Conservation (phyloP, 345 rosid species). For the Anacardium occidentale region DNA sequence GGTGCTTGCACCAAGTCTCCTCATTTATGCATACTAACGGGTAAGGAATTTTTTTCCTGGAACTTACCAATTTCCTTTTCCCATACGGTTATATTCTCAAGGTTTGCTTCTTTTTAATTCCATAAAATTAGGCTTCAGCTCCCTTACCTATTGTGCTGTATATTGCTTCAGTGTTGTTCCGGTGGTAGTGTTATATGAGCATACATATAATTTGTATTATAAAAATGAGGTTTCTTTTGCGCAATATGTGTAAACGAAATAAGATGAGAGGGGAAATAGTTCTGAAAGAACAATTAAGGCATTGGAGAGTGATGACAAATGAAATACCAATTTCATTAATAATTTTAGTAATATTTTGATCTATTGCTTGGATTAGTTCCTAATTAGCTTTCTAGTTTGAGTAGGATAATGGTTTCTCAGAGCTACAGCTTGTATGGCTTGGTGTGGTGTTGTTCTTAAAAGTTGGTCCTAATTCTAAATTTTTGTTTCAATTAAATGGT, state of each 20-base stretch:
- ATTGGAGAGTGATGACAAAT: background rate
- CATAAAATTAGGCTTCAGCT: background rate
- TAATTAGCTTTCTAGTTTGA: no score
- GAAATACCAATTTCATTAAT: no score
- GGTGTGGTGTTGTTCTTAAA: background rate
- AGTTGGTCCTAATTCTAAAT: background rate
- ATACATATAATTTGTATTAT: background rate
- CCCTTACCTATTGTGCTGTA: no score
- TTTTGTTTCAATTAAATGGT: background rate
- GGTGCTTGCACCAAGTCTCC: slow-evolving; percentile 68
- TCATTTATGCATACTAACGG: slow-evolving; percentile 68
- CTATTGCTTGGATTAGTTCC: no score
- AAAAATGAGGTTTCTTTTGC: background rate
- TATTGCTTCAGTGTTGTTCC: background rate
- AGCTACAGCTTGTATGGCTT: no score
- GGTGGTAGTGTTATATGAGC: background rate
- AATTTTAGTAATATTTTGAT: no score
- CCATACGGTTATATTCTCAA: background rate
- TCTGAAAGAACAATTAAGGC: background rate
- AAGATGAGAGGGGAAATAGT: background rate
- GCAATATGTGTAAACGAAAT: background rate
- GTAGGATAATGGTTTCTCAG: no score
- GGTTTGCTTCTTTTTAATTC: slow-evolving; percentile 1
- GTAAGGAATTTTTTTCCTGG: slow-evolving; percentile 28
- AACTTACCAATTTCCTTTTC: background rate